Evolutionary conservation across 2,329 filamentous ascomycete genomes (phyloP).

Genomic region (Sphaerulina musiva): DNA sequence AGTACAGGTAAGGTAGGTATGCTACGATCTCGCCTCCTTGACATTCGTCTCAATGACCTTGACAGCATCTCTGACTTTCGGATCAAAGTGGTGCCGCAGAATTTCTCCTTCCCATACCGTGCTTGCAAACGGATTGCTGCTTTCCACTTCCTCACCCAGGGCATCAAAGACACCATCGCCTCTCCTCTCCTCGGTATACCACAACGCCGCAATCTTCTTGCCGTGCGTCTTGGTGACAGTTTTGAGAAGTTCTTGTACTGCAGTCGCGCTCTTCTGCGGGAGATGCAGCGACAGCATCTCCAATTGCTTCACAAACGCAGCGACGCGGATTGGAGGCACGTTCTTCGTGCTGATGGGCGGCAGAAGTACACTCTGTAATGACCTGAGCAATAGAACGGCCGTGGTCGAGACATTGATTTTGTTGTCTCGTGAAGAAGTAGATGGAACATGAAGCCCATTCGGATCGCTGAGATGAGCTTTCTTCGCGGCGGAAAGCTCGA

Average conservation of each 20-base stretch:
- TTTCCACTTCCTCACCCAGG: slow-evolving; percentile 66
- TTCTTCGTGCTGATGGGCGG: slow-evolving; percentile 66
- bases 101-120: slow-evolving; percentile 94
- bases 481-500: slow-evolving; percentile 73
- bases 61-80: slow-evolving; percentile 65
- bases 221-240: slow-evolving; percentile 76
- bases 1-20: too few species aligned
- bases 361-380: slow-evolving; percentile 72
- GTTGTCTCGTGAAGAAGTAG: slow-evolving; percentile 35
- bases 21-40: slow-evolving; percentile 15
- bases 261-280: slow-evolving; percentile 81
- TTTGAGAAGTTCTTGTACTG: slow-evolving; percentile 68
- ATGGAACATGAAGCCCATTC: slow-evolving; percentile 51
- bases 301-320: slow-evolving; percentile 87
- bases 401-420: slow-evolving; percentile 94
- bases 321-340: slow-evolving; percentile 75
- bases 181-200: slow-evolving; percentile 89
- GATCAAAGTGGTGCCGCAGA: slow-evolving; percentile 76
- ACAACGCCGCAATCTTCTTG: slow-evolving; percentile 75
- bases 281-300: slow-evolving; percentile 75
- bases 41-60: slow-evolving; percentile 27
- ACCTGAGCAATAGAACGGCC: slow-evolving; percentile 82
- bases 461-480: slow-evolving; percentile 55
- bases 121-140: slow-evolving; percentile 80
- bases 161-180: slow-evolving; percentile 84